Conservation (phyloP, 148 eudicot species). For the Rhododendron griersonianum region DNA sequence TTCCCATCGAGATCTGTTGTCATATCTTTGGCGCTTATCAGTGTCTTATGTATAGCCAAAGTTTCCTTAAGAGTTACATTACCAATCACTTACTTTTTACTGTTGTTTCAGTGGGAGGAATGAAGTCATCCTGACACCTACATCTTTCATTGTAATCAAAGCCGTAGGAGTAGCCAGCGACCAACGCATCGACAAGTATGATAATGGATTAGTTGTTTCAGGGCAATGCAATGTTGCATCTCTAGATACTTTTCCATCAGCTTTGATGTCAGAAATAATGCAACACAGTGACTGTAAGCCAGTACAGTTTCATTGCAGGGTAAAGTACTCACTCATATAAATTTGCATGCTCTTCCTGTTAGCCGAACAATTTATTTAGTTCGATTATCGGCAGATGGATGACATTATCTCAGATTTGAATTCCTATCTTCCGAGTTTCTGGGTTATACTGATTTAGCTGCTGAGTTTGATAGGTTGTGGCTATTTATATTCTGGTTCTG, state of each 20-base stretch:
- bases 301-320: conserved; percentile 62
- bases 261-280: conserved; percentile 40
- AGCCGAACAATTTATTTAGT: not conserved
- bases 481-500: conserved; percentile 51
- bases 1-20: not conserved
- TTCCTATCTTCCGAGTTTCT: not conserved
- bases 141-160: conserved; percentile 65
- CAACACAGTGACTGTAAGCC: conserved; percentile 29
- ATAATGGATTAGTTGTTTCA: conserved; percentile 18
- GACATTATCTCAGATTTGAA: not conserved
- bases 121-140: conserved; percentile 54
- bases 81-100: not conserved
- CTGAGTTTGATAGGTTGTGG: conserved; percentile 52
- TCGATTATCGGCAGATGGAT: conserved; percentile 1
- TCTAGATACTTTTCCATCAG: conserved; percentile 19
- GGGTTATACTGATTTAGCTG: conserved; percentile 8
- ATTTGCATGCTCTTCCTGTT: not conserved
- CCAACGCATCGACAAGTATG: conserved; percentile 3
- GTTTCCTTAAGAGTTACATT: not conserved
- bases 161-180: conserved; percentile 24
- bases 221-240: conserved; percentile 15
- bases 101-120: conserved; percentile 43
- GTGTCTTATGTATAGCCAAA: not conserved
- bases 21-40: not conserved
- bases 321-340: conserved; percentile 19